phyloP scores from a whole-genome alignment of 78 protist species.

The Pelomyxa schiedti region DNA sequence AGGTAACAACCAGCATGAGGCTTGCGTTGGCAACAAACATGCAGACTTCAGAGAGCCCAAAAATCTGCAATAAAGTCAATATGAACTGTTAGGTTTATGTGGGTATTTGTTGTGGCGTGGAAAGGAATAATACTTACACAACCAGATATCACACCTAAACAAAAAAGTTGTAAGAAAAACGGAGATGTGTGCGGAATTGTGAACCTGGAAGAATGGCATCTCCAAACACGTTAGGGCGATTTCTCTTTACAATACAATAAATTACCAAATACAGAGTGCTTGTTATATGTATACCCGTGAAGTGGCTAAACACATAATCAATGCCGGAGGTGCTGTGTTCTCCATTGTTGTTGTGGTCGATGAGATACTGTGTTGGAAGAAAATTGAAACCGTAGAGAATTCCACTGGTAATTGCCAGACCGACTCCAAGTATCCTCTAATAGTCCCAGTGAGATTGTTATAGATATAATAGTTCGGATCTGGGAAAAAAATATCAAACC shows the following conservation, averaged over 20 bases:
- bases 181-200: constrained; percentile 28
- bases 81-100: too few species aligned
- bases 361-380: constrained; percentile 5
- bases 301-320: constrained; percentile 46
- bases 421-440: constrained; percentile 3
- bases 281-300: constrained; percentile 26
- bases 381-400: constrained; percentile 27
- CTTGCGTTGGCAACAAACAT: constrained; percentile 17
- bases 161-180: too few species aligned
- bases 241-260: constrained; percentile 4
- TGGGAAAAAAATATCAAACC: too few species aligned
- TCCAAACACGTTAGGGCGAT: constrained; percentile 3
- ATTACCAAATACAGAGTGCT: constrained; percentile 13
- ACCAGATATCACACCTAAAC: too few species aligned
- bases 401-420: constrained; percentile 16
- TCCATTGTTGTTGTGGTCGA: not conserved
- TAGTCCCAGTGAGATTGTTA: too few species aligned
- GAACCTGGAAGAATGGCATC: constrained; percentile 4
- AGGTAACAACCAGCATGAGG: constrained; percentile 1
- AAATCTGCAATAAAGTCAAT: too few species aligned
- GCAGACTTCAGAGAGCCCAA: constrained; percentile 21
- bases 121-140: too few species aligned
- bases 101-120: too few species aligned
- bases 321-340: too few species aligned
- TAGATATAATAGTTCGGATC: too few species aligned